Conservation (phyloP, 805 yeast genomes). For the Ogataea salicorniae region DNA sequence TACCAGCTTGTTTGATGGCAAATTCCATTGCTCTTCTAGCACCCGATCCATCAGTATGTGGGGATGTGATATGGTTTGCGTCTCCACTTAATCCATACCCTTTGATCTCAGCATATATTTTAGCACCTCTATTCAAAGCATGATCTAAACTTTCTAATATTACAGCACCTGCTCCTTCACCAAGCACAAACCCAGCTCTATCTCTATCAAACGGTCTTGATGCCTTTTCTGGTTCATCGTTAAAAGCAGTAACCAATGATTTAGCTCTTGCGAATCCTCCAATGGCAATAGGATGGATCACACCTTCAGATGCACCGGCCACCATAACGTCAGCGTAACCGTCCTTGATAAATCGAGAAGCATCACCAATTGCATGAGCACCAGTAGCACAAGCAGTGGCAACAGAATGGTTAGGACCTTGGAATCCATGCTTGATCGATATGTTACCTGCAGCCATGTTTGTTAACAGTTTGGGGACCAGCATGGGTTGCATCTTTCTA, state of each 20-base stretch:
- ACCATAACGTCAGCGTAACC: slow-evolving; percentile 84
- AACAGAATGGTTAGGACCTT: slow-evolving; percentile 84
- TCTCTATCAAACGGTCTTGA: slow-evolving; percentile 82
- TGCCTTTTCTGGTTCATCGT: slow-evolving; percentile 57
- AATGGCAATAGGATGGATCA: slow-evolving; percentile 78
- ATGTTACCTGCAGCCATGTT: slow-evolving; percentile 96
- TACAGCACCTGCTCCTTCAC: slow-evolving; percentile 88
- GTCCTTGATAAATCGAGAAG: slow-evolving; percentile 68
- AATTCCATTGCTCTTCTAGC: slow-evolving; percentile 77
- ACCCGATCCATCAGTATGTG: slow-evolving; percentile 76
- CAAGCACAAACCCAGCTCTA: slow-evolving; percentile 83
- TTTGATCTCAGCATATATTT: slow-evolving; percentile 70
- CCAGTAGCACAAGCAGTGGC: slow-evolving; percentile 99
- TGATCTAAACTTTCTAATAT: slow-evolving; percentile 73
- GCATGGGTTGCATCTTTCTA: slow-evolving; percentile 74
- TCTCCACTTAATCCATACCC: slow-evolving; percentile 95
- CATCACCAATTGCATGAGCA: slow-evolving; percentile 89
- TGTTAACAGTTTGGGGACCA: slow-evolving; percentile 75
- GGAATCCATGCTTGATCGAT: slow-evolving; percentile 67
- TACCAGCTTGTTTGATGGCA: slow-evolving; percentile 54
- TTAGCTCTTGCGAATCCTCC: slow-evolving; percentile 91
- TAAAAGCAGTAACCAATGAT: slow-evolving; percentile 61
- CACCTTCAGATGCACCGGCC: slow-evolving; percentile 92
- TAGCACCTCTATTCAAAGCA: slow-evolving; percentile 59
- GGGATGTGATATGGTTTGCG: slow-evolving; percentile 91